Evolutionary conservation across 495 filamentous ascomycete species (phyloP).

Genomic region (Hypoxylon rickii): DNA sequence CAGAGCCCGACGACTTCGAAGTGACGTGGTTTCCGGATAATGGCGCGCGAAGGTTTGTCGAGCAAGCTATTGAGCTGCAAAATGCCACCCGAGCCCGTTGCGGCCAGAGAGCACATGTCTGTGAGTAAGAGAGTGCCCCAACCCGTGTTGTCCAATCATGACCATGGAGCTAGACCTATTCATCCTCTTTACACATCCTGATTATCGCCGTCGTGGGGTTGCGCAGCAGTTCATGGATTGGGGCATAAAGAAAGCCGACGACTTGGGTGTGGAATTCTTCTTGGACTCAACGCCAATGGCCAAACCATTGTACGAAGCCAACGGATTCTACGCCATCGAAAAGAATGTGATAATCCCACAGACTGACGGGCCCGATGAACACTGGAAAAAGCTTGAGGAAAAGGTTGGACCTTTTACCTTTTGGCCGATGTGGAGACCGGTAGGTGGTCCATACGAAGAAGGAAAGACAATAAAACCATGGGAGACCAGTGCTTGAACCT

Average conservation of each 20-base stretch:
- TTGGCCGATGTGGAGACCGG: slow-evolving; percentile 41
- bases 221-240: slow-evolving; percentile 43
- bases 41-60: slow-evolving; percentile 28
- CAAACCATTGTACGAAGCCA: slow-evolving; percentile 41
- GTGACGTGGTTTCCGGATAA: slow-evolving; percentile 44
- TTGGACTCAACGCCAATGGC: slow-evolving; percentile 37
- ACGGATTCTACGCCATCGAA: slow-evolving; percentile 36
- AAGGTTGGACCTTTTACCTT: slow-evolving; percentile 35
- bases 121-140: slow-evolving; percentile 24
- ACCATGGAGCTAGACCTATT: slow-evolving; percentile 25
- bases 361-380: slow-evolving; percentile 36
- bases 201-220: slow-evolving; percentile 38
- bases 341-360: slow-evolving; percentile 25
- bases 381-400: slow-evolving; percentile 37
- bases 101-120: too few relatives aligned
- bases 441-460: too few relatives aligned
- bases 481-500: too few relatives aligned
- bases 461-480: too few relatives aligned
- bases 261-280: slow-evolving; percentile 42
- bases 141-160: too few relatives aligned
- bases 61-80: slow-evolving; percentile 34
- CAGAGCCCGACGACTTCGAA: not conserved
- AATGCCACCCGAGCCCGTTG: too few relatives aligned
- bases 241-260: slow-evolving; percentile 43
- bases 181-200: slow-evolving; percentile 38